Evolutionary conservation across 2,329 filamentous ascomycete species (phyloP).

Genomic region (Hirsutella rhossiliensis): DNA sequence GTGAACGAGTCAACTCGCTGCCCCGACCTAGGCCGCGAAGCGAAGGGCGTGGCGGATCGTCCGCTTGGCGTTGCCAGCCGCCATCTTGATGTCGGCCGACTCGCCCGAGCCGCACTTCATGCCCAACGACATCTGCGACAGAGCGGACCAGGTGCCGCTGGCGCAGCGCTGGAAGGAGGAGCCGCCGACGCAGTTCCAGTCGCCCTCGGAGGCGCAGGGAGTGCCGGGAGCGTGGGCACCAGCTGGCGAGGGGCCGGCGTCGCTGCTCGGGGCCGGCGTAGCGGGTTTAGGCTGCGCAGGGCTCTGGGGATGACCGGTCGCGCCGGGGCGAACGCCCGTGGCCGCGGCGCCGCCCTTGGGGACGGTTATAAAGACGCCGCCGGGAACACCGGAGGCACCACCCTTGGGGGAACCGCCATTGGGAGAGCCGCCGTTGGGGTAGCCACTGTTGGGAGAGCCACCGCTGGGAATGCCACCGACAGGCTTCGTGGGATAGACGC

Average conservation of each 20-base stretch:
- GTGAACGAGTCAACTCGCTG: neutral
- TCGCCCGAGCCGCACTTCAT: constrained; percentile 31
- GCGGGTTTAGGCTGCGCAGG: constrained; percentile 4
- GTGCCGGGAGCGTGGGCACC: constrained; percentile 26
- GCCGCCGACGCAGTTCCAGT: constrained; percentile 41
- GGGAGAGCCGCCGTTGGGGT: neutral
- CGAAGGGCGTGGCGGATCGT: constrained; percentile 16
- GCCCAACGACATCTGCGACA: constrained; percentile 29
- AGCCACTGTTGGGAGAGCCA: neutral
- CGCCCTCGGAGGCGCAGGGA: constrained; percentile 34
- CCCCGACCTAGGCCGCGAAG: constrained; percentile 4
- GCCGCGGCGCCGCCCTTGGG: constrained; percentile 5
- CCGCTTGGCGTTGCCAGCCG: constrained; percentile 6
- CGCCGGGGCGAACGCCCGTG: constrained; percentile 9
- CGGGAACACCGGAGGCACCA: constrained; percentile 14
- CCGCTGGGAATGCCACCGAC: too few species aligned
- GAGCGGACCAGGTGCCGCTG: constrained; percentile 35
- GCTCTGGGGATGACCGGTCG: too few species aligned
- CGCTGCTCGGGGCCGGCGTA: constrained; percentile 5
- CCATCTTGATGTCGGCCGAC: constrained; percentile 24
- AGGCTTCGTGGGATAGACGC: too few species aligned
- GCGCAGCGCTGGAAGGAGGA: constrained; percentile 42
- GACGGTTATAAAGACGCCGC: constrained; percentile 28
- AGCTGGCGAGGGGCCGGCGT: constrained; percentile 10
- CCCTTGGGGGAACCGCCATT: neutral